Conservation (phyloP, 192 early-diverging fungal species). For the Coemansia aciculifera region DNA sequence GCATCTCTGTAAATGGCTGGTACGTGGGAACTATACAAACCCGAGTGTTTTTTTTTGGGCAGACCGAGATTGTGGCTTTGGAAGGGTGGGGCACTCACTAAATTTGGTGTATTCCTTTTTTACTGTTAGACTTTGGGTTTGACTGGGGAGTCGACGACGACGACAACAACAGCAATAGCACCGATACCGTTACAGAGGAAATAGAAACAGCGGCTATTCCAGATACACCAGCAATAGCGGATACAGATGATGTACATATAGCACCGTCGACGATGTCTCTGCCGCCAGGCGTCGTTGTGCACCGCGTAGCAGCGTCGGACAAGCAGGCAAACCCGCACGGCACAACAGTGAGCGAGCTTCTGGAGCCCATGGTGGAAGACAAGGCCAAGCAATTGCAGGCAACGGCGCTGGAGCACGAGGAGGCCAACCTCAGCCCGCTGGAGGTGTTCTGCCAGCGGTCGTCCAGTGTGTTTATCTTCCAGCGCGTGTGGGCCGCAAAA, state of each 20-base stretch:
- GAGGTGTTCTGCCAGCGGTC: constrained; percentile 50
- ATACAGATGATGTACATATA: neutral
- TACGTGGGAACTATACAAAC: neutral
- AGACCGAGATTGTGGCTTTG: neutral
- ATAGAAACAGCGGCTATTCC: neutral
- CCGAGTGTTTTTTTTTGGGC: neutral
- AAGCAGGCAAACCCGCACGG: constrained; percentile 43
- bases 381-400: constrained; percentile 43
- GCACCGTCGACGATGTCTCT: neutral
- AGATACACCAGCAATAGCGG: neutral
- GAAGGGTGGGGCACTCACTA: neutral
- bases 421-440: constrained; percentile 46
- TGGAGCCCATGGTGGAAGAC: constrained; percentile 50
- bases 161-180: neutral
- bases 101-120: neutral
- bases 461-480: constrained; percentile 47
- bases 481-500: constrained; percentile 55
- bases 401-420: constrained; percentile 35
- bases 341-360: constrained; percentile 34
- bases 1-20: constrained; percentile 8
- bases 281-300: constrained; percentile 33
- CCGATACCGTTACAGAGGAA: neutral
- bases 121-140: constrained; percentile 42
- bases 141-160: constrained; percentile 34
- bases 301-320: constrained; percentile 45